Base-by-base conservation (phyloP, 2,329 filamentous ascomycete species). In the Xylariomycetidae sp. region DNA sequence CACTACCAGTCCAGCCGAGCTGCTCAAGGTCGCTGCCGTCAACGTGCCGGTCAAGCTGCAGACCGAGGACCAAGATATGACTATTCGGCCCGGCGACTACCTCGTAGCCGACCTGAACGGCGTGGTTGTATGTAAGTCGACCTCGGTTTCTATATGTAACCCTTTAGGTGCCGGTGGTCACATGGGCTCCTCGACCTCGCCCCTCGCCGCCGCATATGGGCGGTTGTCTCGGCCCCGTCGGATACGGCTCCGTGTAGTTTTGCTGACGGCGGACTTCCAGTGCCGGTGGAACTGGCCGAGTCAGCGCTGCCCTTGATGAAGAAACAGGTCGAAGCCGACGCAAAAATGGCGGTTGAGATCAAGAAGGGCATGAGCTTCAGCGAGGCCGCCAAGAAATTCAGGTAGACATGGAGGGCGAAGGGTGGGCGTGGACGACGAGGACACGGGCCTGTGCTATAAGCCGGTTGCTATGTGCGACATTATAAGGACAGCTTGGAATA, bases 41-140 rank as follows among this genome's bases (percentile, higher is more conserved):
- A 57, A 66, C 27, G 63, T 65, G 4, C 54, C 61, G 0, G 58
- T 68, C 8, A 53, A 54, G 37, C 38, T 66, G 25, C 49, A 57
- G 43, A 54, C 53, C 10, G 55, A 59, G 9, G 57, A 58, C 34
- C 58, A 60, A 34, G 56, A 60, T n/a, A 56, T 59, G 39, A 52
- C 49, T 9, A 51, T 69, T 29, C 39, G 54, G 4, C 63, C 65
- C 0, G 64, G 64, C 2, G 65, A 69, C 35, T 69, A 68, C 39
- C 32, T 68, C 4, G 50, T 69, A 7, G 65, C 52, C 0, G 65
- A 69, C 26, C 25, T 63, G n/a, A 66, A 69, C 37, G 65, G 65
- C 7, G 64, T 67, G 1, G 64, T 68, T 2, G 54, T 64, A 8
- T 47, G n/a, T n/a, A n/a, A n/a, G n/a, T n/a, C n/a, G n/a, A n/a